Evolutionary conservation across 257 asterid genomes (phyloP), one percentile per base, ranked within the genome.

Genomic region (Nicotiana noctiflora): DNA sequence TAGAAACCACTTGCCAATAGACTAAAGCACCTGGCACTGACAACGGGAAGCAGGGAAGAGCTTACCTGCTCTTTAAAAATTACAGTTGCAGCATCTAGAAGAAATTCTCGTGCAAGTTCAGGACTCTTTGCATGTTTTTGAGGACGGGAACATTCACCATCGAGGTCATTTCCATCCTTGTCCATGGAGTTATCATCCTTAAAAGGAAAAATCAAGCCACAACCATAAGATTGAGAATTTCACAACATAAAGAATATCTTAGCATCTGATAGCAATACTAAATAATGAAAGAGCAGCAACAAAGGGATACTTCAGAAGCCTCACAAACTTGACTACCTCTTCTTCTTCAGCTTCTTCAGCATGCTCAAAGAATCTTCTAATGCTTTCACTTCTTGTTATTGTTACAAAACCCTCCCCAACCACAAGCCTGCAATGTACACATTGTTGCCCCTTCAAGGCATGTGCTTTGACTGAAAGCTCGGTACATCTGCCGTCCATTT

Each of bases 291-390:
- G 4, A 72, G 78, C 25, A 59, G 60, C 49, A 34, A 46, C 23
- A 72, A 29, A 60, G 55, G 12, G 55, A 79, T 63, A 27, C 34
- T 49, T 59, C 23, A 46, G 59, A 44, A 66, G 81, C 60, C 81
- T 72, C 67, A 68, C 70, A 34, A 82, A 81, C 82, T 81, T 84
- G 83, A 87, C 76, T 84, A 94, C 99, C 98, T 96, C 99, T 86
- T 94, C 99, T 91, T 96, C 99, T 88, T 96, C 99, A 37, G 97
- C 97, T 88, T 92, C 98, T 90, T 96, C 99, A 19, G 99, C 99
- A 87, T 94, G 98, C 84, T 94, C 99, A 91, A 96, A 94, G 88
- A 94, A 93, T 86, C 91, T 90, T 82, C 89, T 88, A 82, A 96
- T 91, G 85, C 90, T 90, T 82, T 91, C 94, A 51, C 98, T 98